Evolutionary conservation across 108 stramenopile species (phyloP), one percentile per base, ranked within the genome.

Genomic region (Nitzschia putrida): DNA sequence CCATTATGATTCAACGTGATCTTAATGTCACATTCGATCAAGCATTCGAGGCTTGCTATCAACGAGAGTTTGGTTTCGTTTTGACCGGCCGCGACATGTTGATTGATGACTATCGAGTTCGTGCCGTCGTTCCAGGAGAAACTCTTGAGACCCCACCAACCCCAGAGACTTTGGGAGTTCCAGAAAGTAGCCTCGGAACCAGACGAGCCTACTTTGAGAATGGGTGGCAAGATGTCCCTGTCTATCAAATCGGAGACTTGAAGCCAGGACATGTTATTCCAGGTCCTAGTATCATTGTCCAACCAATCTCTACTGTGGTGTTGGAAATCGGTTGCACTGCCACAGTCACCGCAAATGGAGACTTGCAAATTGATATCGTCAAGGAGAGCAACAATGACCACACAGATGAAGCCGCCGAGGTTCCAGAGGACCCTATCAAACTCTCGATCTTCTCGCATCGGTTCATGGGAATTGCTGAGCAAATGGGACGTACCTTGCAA

Each of bases 391-490:
- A 56, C 4, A 61, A 24, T 6, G 34, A 56, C 40, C 3, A 14
- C 38, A 51, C 23, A 3, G 50, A 64, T 18, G 74, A 57, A 14
- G 24, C 16, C 7, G 67, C 44, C 40, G 79, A 78, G 64, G 79
- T 86, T 10, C 68, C 74, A 47, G 85, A 90, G 53, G 97, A 98
- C 73, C 95, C 96, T 12, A 91, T 98, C 37, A 81, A 90, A 68
- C 81, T 98, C n/a, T 90, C 90, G 10, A 88, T 98, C 43, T 97
- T 90, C 78, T 85, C 91, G 5, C 95, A 97, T 71, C 89, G 96
- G 21, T 99, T 98, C 85, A 99, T 99, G 99, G 94, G 97, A 20
- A 98, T 99, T 73, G 99, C 99, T 8, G 99, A 99, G 74, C 97
- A 98, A 83, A 98, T 98, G 97, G 99, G 99, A 21, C 83, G 96